Evolutionary conservation across 257 asterid species (phyloP), one percentile per base, ranked within the genome.

Genomic region (Ilex asprella): DNA sequence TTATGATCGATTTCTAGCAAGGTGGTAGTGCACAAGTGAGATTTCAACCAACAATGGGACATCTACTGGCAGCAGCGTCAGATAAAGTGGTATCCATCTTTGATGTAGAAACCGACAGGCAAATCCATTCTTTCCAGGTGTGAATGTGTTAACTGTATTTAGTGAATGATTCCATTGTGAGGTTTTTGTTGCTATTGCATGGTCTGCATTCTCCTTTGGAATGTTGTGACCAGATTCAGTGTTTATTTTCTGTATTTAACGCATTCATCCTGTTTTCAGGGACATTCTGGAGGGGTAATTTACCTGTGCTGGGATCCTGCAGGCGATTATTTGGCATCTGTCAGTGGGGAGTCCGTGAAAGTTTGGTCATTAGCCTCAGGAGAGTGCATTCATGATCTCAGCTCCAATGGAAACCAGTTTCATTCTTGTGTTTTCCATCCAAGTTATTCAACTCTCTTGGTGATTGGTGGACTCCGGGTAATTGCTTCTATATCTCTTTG

Each of bases 341-440:
- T 87, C 27, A 90, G 93, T 54, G 97, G 84, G 84, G 97, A 90
- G 68, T 73, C 84, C 74, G 85, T 94, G 31, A 94, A 80, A 79
- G 97, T 94, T 70, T 94, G 99, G 99, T 87, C 99, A n/a, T 15
- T 53, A 16, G 30, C 57, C 27, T 81, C 97, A 31, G 86, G 96
- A 56, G 95, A 87, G 43, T 87, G 90, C 76, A 81, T 94, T 79
- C 96, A 90, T 55, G 95, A 86, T 70, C 88, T 88, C 71, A 78
- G 75, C 70, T 72, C 95, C 55, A 88, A 77, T 35, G 92, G 84
- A 12, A 84, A 82, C 75, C 94, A 86, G 71, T 91, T 84, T 62
- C 85, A 91, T 71, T 91, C 98, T 9, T 91, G 96, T 69, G 98
- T 88, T 66, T 91, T 88, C 66, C 96, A 88, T 81, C 98, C 98